Percentiles rank a stretch among this genome's conserved stretches.
phyloP scores from a whole-genome alignment of 345 rosid species.

The Hypericum perforatum region DNA sequence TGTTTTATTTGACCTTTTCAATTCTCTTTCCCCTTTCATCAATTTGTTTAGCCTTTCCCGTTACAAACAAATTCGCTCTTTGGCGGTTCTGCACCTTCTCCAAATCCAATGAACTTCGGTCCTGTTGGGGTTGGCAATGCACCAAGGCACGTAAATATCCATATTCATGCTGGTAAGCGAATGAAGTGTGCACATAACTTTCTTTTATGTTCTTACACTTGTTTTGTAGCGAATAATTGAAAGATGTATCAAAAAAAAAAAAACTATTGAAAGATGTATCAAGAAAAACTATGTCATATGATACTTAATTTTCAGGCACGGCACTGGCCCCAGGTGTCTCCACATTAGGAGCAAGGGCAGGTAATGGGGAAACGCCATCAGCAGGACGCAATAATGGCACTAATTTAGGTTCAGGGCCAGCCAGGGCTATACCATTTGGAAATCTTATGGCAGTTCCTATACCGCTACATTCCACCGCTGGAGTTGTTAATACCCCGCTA shows the following conservation, averaged over 20 bases:
- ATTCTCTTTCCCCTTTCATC: background rate
- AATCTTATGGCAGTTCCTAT: conserved; percentile 36
- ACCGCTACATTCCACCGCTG: conserved; percentile 33
- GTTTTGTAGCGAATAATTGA: background rate
- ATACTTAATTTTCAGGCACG: conserved; percentile 28
- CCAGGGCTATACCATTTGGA: conserved; percentile 32
- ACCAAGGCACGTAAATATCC: conserved; percentile 77
- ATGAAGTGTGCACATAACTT: conserved; percentile 5
- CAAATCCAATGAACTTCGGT: conserved; percentile 35
- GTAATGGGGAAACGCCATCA: conserved; percentile 39
- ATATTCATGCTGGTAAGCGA: conserved; percentile 85
- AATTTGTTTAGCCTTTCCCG: conserved; percentile 67
- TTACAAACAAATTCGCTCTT: conserved; percentile 69
- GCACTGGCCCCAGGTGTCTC: conserved; percentile 44
- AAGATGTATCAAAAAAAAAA: no score
- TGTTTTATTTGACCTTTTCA: no score
- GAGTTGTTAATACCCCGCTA: conserved; percentile 21
- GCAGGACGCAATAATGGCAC: conserved; percentile 35
- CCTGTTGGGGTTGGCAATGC: conserved; percentile 59
- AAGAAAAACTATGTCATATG: background rate
- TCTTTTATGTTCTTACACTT: conserved; percentile 6
- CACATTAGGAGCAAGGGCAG: conserved; percentile 39
- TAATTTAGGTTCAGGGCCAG: conserved; percentile 32
- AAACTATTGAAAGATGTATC: no score
- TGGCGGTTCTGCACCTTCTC: conserved; percentile 39